Conservation (phyloP, 371 early-diverging fungal species). For the Chytridiales sp. region DNA sequence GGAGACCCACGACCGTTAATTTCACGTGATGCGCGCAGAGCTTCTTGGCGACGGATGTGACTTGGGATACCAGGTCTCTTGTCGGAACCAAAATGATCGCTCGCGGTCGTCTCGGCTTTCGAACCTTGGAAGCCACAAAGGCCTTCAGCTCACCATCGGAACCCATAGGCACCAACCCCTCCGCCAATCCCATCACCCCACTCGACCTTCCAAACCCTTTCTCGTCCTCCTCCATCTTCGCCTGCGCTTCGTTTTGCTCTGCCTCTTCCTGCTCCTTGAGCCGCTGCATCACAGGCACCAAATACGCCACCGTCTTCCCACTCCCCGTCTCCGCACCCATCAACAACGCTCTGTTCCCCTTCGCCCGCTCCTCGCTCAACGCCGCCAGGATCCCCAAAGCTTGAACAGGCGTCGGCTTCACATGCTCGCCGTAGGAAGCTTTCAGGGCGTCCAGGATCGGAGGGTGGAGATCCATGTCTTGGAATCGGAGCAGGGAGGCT, state of each 20-base stretch:
- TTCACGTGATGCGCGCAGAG: conserved; percentile 69
- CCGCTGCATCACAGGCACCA: conserved; percentile 55
- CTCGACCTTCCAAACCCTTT: too few relatives aligned
- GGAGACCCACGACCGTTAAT: conserved; percentile 48
- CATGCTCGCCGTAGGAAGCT: conserved; percentile 38
- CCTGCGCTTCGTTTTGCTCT: conserved; percentile 12
- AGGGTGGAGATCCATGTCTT: conserved; percentile 55
- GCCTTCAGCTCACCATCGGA: conserved; percentile 3
- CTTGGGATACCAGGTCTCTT: conserved; percentile 89
- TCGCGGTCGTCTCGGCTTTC: conserved; percentile 62
- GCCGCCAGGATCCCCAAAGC: conserved; percentile 73
- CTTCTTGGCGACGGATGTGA: conserved; percentile 57
- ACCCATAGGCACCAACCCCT: conserved; percentile 19
- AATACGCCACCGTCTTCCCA: conserved; percentile 58
- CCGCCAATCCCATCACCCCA: too few relatives aligned
- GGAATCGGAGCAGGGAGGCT: conserved; percentile 53
- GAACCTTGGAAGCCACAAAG: conserved; percentile 17
- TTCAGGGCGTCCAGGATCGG: conserved; percentile 49
- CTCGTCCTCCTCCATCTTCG: too few relatives aligned
- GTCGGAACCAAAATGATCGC: conserved; percentile 96
- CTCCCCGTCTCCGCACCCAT: conserved; percentile 81
- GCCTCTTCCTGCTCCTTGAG: conserved; percentile 44
- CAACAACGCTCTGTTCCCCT: conserved; percentile 40
- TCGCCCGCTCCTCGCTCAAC: conserved; percentile 4
- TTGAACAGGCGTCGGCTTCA: conserved; percentile 87